Base-by-base conservation (phyloP, 805 yeast species). In the Kluyveromyces siamensis region DNA sequence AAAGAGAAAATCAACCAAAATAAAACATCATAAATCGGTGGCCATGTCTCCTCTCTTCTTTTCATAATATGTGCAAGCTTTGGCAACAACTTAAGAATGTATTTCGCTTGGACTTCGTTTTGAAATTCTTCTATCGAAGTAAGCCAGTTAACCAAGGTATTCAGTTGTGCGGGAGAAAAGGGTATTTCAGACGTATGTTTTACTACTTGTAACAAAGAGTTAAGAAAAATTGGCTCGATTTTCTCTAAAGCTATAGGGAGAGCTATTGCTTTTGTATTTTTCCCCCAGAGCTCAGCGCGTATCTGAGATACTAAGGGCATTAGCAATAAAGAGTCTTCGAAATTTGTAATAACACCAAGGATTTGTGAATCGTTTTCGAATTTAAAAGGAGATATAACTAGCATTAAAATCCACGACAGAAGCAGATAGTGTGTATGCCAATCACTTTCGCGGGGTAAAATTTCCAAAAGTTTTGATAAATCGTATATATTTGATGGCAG, bases 311-410 rank as follows among this genome's bases (percentile, higher is more conserved):
- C 59, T 9, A 72, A 44, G 45, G 64, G 55, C 52, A 55, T 52
- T 58, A 63, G 36, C 35, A 67, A 50, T 5, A 87, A 85, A 6
- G 81, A 73, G 14, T 66, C 65, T 5, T 56, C 60, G 40, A 77
- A 62, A 46, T 62, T 65, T 1, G 41, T 39, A 3, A 60, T 44
- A 0, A 75, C 72, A 8, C 74, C 51, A 0, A 54, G 50, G 41
- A 70, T 73, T 1, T 83, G 55, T 2, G 60, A 47, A 1, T 56
- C 52, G 5, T 75, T 61, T 0, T 62, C 65, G 25, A 90, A 67
- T 1, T 77, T 73, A 58, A 90, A 89, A 0, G 98, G 97, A 0
- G 82, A 78, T n/a, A 85, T 67, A 0, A 81, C 74, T 19, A 89
- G 66, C 9, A 83, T 78, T 0, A 83, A 74, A 9, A 87, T 71